Evolutionary conservation across 371 early-diverging fungal species (phyloP).

Genomic region (Mortierella sp.): DNA sequence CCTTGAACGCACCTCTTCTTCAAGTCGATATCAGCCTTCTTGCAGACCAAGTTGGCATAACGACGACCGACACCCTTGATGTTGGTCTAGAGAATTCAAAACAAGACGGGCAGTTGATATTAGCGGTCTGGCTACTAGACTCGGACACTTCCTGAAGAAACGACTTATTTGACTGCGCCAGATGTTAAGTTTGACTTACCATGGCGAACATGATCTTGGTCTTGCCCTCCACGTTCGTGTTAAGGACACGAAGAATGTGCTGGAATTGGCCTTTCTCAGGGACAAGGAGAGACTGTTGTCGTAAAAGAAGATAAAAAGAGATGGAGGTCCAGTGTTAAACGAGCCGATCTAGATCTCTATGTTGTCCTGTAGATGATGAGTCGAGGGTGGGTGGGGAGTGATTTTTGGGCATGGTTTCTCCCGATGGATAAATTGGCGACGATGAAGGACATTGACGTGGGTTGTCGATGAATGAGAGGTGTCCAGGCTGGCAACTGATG

Average conservation of each 20-base stretch:
- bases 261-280: constrained; percentile 94
- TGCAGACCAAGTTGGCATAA: constrained; percentile 97
- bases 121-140: neutral
- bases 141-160: neutral
- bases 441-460: neutral
- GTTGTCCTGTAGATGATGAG: constrained; percentile 3
- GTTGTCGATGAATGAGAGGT: neutral
- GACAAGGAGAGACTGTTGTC: constrained; percentile 86
- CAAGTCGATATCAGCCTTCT: constrained; percentile 98
- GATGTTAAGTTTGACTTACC: constrained; percentile 39
- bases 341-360: constrained; percentile 16
- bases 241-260: constrained; percentile 99
- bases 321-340: constrained; percentile 36
- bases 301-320: constrained; percentile 16
- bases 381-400: neutral
- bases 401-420: constrained; percentile 9
- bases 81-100: constrained; percentile 68
- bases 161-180: neutral
- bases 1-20: constrained; percentile 82
- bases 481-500: constrained; percentile 15
- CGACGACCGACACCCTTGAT: constrained; percentile 99
- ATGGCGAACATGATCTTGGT: constrained; percentile 96
- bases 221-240: constrained; percentile 99
- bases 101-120: neutral
- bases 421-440: neutral